Evolutionary conservation across 1,284 basidiomycete species (phyloP), one percentile per base, ranked within the genome.

Genomic region (Ustilago cynodontis): DNA sequence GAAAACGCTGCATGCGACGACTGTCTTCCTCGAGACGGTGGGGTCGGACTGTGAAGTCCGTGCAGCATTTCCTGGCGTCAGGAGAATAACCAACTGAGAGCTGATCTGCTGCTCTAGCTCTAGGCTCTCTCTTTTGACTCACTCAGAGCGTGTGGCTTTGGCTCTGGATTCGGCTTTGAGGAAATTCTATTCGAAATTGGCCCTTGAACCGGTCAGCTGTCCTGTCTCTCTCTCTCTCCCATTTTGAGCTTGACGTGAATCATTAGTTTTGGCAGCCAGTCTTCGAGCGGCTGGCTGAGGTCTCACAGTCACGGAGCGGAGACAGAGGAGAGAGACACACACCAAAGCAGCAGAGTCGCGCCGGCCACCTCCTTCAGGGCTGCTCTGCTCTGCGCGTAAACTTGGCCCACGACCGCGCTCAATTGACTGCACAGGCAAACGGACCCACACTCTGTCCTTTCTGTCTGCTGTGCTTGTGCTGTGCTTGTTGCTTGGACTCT

Each of bases 271-370:
- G 22, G 18, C 43, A 45, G n/a, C 43, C 22, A 22, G 5, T 45
- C n/a, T 6, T 33, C 11, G 11, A 45, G 43, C 43, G 43, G 43
- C 43, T 45, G 22, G 22, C 43, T 45, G 43, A 45, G 16, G n/a
- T 45, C n/a, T 20, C n/a, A n/a, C n/a, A 45, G n/a, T 20, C 13
- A 45, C 43, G 43, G 43, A 45, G 43, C 43, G 22, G 47, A 49
- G 47, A 49, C 3, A 49, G 14, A 37, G 9, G 14, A 37, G 6
- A 33, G 6, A 33, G 6, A 37, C 35, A 37, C 35, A 37, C 7
- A 8, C 35, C 35, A 9, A 37, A 37, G 14, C 35, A 37, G 14
- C 9, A 37, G 16, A 49, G 47, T 26, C 47, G 24, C 47, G 47
- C 47, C 47, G 47, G 47, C n/a, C 47, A 49, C n/a, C 22, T 13